These are phyloP conservation scores for Sugiyamaella xylanicola DNA, from an alignment of 1,139 yeast species.

Conservation along the genomic window DNA sequence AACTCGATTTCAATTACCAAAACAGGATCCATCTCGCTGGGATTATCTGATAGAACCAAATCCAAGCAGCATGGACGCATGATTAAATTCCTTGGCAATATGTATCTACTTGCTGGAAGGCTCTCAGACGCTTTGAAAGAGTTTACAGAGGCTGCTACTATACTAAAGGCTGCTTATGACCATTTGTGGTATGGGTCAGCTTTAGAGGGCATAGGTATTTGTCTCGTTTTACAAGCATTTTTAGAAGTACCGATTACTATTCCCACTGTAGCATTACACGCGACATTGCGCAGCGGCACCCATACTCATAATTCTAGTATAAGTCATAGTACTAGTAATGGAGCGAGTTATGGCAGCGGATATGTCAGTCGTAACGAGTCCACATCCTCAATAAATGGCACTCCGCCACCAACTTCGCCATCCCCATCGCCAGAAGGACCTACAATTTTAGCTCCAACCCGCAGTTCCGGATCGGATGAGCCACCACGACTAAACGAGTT, in stretches of 20 bases:
- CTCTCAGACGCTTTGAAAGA: constrained; percentile 67
- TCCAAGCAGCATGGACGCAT: constrained; percentile 70
- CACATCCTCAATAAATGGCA: constrained; percentile 11
- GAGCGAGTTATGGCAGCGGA: constrained; percentile 4
- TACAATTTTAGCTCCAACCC: not conserved
- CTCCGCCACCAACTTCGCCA: constrained; percentile 10
- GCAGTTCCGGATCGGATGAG: constrained; percentile 8
- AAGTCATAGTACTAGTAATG: constrained; percentile 9
- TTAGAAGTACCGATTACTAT: constrained; percentile 62
- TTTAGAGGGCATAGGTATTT: constrained; percentile 74
- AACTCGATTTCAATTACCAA: constrained; percentile 27
- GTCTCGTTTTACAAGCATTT: constrained; percentile 62
- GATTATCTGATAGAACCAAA: constrained; percentile 54
- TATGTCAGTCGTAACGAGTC: constrained; percentile 9
- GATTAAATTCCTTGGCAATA: constrained; percentile 71
- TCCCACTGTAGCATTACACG: constrained; percentile 51
- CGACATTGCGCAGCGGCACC: constrained; percentile 28
- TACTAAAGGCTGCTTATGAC: constrained; percentile 67
- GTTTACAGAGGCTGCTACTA: constrained; percentile 69
- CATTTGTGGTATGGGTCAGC: constrained; percentile 87
- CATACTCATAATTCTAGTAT: constrained; percentile 5
- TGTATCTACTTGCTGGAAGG: constrained; percentile 78
- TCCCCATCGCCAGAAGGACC: constrained; percentile 13
- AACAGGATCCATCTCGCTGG: constrained; percentile 42
- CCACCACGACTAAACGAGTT: constrained; percentile 48